phyloP scores from a whole-genome alignment of 495 filamentous ascomycete species.

The Penicilliopsis zonata region DNA sequence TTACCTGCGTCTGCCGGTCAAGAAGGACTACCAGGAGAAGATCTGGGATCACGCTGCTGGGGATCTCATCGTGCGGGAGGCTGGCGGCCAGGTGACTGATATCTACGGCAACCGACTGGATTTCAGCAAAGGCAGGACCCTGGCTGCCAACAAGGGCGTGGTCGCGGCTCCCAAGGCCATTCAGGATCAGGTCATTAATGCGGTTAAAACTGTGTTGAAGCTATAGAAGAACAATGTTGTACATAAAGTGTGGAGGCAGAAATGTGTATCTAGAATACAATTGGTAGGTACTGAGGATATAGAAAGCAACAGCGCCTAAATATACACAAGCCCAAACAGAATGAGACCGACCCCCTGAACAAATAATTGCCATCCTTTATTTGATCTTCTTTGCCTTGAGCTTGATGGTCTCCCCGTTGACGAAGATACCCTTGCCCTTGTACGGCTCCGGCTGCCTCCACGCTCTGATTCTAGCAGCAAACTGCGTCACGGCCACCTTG shows the following conservation, averaged over 20 bases:
- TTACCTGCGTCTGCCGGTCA: constrained; percentile 77
- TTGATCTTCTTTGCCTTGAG: constrained; percentile 99
- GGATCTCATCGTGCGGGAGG: constrained; percentile 86
- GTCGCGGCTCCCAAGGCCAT: constrained; percentile 70
- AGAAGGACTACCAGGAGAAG: constrained; percentile 88
- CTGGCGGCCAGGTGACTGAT: constrained; percentile 85
- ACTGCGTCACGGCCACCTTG: constrained; percentile 74
- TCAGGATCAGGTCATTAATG: constrained; percentile 66
- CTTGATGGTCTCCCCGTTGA: constrained; percentile 94
- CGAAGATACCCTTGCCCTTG: constrained; percentile 98
- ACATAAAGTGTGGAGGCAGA: no score
- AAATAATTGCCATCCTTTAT: constrained; percentile 31
- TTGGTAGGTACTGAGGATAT: constrained; percentile 13
- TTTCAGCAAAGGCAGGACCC: constrained; percentile 75
- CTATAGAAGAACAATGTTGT: constrained; percentile 19
- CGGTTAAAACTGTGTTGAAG: constrained; percentile 67
- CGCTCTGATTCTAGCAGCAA: constrained; percentile 74
- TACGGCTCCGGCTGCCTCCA: constrained; percentile 95
- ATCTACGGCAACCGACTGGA: constrained; percentile 67
- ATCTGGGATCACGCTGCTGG: constrained; percentile 99
- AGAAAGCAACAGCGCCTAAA: constrained; percentile 14
- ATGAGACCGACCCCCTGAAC: constrained; percentile 11
- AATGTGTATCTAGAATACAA: constrained; percentile 21
- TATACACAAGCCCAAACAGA: constrained; percentile 30
- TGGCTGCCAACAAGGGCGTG: constrained; percentile 83